Evolutionary conservation across 2,329 filamentous ascomycete species (phyloP), one percentile per base, ranked within the genome.

Genomic region (Onygenales sp.): DNA sequence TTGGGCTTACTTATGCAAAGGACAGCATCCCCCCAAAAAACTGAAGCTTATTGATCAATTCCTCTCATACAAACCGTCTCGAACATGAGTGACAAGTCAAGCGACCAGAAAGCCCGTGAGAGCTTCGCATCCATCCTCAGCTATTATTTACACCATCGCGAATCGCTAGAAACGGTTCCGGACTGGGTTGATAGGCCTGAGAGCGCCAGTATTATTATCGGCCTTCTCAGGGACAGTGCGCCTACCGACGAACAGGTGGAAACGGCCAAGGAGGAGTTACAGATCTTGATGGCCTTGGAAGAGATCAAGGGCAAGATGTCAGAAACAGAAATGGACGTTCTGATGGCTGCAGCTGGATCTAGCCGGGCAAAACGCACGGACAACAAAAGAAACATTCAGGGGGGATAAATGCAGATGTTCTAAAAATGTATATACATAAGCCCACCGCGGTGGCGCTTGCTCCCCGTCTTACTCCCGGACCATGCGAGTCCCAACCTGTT

Each of bases 51-150:
- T 10, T 14, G 21, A 27, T 27, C 17, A 44, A 44, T 10, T 5
- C 21, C 5, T 27, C 21, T 27, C 5, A 5, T 27, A 27, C 21
- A 27, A 27, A 27, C 10, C 43, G 21, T 44, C 17, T 14, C 11
- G 21, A 50, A 17, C 21, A 51, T 43, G 21, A 51, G 50, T 14
- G 8, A 31, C 8, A 11, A 43, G 17, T 7, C 38, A 32, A 44
- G 39, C 39, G 50, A 51, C 3, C 7, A 44, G 11, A 51, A 35
- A 32, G 50, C 50, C 14, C 50, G 50, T 31, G 50, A 51, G 27
- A 51, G 50, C 41, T 51, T 51, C 14, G 50, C 50, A 11, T 43
- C 39, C 39, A 44, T 43, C 41, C 41, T 41, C 27, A 51, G 49
- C 27, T 51, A 51, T 32, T 51, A 51, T 33, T 44, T 14, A 13